phyloP scores from a whole-genome alignment of 495 filamentous ascomycete genomes.

The Saxophila tyrrhenica region DNA sequence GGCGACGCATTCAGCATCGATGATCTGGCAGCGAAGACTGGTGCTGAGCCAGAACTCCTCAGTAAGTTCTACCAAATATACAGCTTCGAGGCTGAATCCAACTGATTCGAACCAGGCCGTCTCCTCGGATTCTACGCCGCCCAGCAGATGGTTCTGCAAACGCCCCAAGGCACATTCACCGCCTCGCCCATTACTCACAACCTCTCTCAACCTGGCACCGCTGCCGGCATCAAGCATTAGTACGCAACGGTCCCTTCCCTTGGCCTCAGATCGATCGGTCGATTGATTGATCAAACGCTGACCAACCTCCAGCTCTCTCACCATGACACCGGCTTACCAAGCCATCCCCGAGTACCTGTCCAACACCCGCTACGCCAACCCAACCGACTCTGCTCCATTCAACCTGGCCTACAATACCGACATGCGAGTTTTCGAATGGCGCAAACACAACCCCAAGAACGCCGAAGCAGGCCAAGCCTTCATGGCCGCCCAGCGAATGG shows the following conservation, averaged over 20 bases:
- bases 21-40: background rate
- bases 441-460: conserved; percentile 1
- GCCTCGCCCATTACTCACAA: background rate
- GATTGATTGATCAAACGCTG: background rate
- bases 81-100: background rate
- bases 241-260: background rate
- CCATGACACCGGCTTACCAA: background rate
- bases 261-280: background rate
- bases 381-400: background rate
- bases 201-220: background rate
- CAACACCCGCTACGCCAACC: background rate
- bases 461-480: background rate
- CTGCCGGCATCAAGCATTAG: background rate
- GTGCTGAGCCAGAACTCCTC: background rate
- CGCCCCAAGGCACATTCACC: background rate
- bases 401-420: background rate
- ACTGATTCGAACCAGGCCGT: background rate
- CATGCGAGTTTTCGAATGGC: background rate
- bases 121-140: background rate
- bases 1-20: background rate
- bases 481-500: background rate
- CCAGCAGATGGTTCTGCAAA: background rate
- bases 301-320: background rate
- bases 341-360: background rate
- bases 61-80: background rate